phyloP scores from a whole-genome alignment of 2,329 filamentous ascomycete species.

The Trichoderma sp. region DNA sequence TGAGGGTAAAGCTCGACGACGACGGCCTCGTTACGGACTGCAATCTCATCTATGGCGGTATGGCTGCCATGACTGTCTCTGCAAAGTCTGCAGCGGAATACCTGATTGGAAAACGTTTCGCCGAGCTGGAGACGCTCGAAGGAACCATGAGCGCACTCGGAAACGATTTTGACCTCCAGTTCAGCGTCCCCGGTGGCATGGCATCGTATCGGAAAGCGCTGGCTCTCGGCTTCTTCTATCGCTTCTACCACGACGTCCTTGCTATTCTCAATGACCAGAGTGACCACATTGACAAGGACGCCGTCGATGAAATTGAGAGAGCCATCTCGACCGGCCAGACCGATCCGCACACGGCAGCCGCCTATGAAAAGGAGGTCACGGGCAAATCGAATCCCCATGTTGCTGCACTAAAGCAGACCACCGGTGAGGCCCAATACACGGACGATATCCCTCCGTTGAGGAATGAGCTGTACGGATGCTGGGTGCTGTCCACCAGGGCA shows the following conservation, averaged over 20 bases:
- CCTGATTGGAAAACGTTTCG: conserved; percentile 75
- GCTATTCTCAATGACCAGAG: conserved; percentile 56
- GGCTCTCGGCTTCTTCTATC: conserved; percentile 92
- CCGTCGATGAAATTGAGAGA: conserved; percentile 81
- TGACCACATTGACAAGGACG: conserved; percentile 66
- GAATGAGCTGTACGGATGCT: conserved; percentile 85
- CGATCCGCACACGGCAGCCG: conserved; percentile 72
- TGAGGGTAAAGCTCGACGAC: conserved; percentile 72
- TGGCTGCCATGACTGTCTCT: conserved; percentile 89
- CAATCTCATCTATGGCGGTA: conserved; percentile 88
- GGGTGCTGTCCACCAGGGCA: conserved; percentile 85
- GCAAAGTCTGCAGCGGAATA: conserved; percentile 78
- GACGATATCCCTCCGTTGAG: conserved; percentile 87
- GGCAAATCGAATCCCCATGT: conserved; percentile 87
- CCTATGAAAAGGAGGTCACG: conserved; percentile 79
- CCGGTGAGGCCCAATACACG: conserved; percentile 93
- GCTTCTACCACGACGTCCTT: conserved; percentile 90
- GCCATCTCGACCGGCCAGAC: conserved; percentile 78
- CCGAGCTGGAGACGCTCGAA: conserved; percentile 81
- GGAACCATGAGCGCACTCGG: conserved; percentile 89
- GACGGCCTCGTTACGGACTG: conserved; percentile 70
- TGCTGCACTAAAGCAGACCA: conserved; percentile 89
- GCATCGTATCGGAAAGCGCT: conserved; percentile 91
- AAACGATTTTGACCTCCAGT: conserved; percentile 82
- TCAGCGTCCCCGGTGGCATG: conserved; percentile 95